Conservation (phyloP, 2,329 filamentous ascomycete genomes). For the Keithomyces neogunnii region DNA sequence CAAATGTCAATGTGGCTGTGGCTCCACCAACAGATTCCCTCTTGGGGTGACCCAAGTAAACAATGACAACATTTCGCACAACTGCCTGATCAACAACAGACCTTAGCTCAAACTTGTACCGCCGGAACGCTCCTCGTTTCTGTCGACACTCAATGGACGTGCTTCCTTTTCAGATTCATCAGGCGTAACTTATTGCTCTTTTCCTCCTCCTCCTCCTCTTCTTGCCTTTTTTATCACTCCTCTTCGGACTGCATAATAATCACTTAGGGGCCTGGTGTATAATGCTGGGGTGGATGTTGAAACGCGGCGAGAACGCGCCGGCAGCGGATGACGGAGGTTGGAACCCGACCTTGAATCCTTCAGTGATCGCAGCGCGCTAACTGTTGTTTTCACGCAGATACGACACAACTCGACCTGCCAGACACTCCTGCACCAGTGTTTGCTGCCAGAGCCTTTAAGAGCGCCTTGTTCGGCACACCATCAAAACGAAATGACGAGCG, state of each 20-base stretch:
- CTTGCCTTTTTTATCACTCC: neutral
- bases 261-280: neutral
- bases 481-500: conserved; percentile 28
- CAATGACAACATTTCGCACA: neutral
- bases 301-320: conserved; percentile 31
- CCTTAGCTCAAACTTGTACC: neutral
- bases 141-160: neutral
- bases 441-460: conserved; percentile 56
- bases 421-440: conserved; percentile 61
- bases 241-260: neutral
- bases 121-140: neutral
- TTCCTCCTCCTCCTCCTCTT: neutral
- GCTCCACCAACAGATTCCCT: neutral
- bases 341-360: neutral
- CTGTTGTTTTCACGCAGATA: conserved; percentile 20
- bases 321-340: conserved; percentile 18
- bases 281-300: conserved; percentile 56
- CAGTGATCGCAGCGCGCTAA: neutral
- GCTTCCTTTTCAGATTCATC: neutral
- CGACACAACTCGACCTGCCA: conserved; percentile 44
- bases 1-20: neutral
- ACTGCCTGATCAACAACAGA: neutral
- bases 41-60: neutral
- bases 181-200: neutral
- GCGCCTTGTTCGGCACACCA: conserved; percentile 54